A percentile compares a stretch with the other conserved stretches of the same genome.
phyloP scores from a whole-genome alignment of 164 flowering plant genomes.

The Cinnamomum micranthum region DNA sequence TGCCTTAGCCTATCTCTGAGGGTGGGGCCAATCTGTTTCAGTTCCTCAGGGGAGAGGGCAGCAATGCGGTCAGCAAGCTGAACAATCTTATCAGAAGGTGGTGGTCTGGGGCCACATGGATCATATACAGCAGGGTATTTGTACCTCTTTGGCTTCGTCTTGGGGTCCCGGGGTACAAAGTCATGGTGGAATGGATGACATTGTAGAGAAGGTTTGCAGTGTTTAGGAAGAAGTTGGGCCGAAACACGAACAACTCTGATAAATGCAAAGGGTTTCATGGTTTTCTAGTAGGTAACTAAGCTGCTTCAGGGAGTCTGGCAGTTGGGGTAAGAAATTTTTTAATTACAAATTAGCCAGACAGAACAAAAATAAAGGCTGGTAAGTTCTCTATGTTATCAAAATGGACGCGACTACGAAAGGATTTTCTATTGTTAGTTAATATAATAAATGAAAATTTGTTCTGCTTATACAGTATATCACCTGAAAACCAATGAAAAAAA shows the following conservation, averaged over 20 bases:
- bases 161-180: conserved; percentile 3
- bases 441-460: too few relatives aligned
- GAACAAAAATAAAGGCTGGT: too few relatives aligned
- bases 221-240: background rate
- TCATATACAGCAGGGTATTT: conserved; percentile 8
- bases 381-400: background rate
- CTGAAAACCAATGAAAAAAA: background rate
- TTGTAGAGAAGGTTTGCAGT: background rate
- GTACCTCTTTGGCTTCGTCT: conserved; percentile 7
- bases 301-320: background rate
- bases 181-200: background rate
- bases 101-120: conserved; percentile 5
- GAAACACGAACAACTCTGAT: background rate
- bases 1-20: conserved; percentile 41
- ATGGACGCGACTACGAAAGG: background rate
- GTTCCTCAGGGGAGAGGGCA: background rate
- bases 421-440: too few relatives aligned
- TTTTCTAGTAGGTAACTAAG: background rate
- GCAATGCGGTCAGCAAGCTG: conserved; percentile 47
- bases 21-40: conserved; percentile 34
- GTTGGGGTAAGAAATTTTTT: background rate
- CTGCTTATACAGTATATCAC: background rate
- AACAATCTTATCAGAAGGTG: conserved; percentile 40
- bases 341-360: too few relatives aligned
- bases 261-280: background rate